Conservation (phyloP, 345 rosid genomes). For the Pelargonium nanum region DNA sequence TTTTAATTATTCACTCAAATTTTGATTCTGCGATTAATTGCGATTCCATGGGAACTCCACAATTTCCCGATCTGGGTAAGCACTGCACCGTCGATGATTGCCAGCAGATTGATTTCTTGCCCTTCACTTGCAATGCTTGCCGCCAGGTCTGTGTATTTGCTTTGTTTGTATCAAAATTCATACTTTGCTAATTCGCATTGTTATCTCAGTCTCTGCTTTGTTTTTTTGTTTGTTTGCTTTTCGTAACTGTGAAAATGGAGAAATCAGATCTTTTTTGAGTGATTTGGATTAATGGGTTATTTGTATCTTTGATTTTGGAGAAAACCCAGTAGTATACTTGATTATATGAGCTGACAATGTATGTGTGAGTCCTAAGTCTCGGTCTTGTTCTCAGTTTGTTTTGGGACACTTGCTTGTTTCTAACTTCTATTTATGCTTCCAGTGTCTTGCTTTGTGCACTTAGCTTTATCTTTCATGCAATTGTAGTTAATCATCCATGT, state of each 20-base stretch:
- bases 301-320: neutral
- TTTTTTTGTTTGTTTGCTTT: no score
- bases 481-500: no score
- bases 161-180: no score
- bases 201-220: neutral
- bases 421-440: no score
- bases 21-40: neutral
- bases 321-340: neutral
- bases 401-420: no score
- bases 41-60: slow-evolving; percentile 77
- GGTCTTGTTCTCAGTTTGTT: neutral
- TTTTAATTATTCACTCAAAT: no score
- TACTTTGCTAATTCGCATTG: accelerated
- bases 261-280: neutral
- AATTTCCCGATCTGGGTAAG: slow-evolving; percentile 91
- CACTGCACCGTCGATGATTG: slow-evolving; percentile 77
- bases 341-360: neutral
- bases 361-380: neutral
- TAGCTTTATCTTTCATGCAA: neutral
- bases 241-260: no score
- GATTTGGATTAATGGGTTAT: neutral
- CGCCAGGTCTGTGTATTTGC: slow-evolving; percentile 29
- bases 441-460: neutral
- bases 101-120: slow-evolving; percentile 85
- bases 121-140: slow-evolving; percentile 96